Evolutionary conservation across 306 rosid species (phyloP).

Genomic region (Styphnolobium japonicum): DNA sequence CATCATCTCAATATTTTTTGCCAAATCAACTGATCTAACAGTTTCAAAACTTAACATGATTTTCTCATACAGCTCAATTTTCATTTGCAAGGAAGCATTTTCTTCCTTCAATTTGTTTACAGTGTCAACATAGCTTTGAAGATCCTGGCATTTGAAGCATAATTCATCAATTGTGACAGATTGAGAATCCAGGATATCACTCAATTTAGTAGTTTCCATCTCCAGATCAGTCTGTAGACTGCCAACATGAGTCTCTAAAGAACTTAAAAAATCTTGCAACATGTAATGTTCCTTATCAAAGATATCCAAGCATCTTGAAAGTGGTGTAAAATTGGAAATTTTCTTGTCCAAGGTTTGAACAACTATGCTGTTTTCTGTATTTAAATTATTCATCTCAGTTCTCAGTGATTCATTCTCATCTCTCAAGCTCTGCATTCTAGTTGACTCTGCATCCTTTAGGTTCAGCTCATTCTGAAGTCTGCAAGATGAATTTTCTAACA

Average conservation of each 20-base stretch:
- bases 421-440: constrained; percentile 37
- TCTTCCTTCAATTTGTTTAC: constrained; percentile 36
- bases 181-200: constrained; percentile 40
- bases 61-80: constrained; percentile 32
- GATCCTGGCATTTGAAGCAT: constrained; percentile 32
- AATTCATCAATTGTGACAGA: constrained; percentile 32
- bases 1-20: constrained; percentile 26
- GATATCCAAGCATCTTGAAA: constrained; percentile 20
- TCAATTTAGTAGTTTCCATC: constrained; percentile 31
- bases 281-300: constrained; percentile 34
- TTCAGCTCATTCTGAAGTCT: constrained; percentile 44
- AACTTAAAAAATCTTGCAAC: constrained; percentile 33
- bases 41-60: constrained; percentile 26
- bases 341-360: constrained; percentile 32
- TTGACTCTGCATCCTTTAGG: constrained; percentile 47
- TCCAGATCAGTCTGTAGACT: constrained; percentile 36
- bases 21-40: constrained; percentile 29
- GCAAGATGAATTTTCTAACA: constrained; percentile 39
- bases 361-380: constrained; percentile 28
- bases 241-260: constrained; percentile 24
- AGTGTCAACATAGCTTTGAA: constrained; percentile 14
- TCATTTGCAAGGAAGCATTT: constrained; percentile 38
- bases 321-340: constrained; percentile 29
- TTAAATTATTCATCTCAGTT: constrained; percentile 26
- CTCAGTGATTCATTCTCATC: constrained; percentile 39